Evolutionary conservation across 441 rosid genomes (phyloP).

Genomic region (Bruguiera hainesii): DNA sequence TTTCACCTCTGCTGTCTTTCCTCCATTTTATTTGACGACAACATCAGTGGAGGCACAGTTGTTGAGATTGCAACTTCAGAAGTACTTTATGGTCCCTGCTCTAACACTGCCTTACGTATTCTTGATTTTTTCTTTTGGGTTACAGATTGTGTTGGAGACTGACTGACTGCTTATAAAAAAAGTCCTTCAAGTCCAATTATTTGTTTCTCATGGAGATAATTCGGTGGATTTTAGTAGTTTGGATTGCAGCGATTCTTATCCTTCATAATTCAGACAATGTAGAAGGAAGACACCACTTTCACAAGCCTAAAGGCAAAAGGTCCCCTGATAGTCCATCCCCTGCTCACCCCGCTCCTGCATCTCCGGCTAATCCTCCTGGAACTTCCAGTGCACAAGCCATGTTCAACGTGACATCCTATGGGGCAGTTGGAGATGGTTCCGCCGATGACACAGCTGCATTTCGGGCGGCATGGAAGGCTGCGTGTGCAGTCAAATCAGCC

Average conservation of each 20-base stretch:
- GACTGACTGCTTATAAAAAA: neutral
- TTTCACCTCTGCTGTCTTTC: constrained; percentile 6
- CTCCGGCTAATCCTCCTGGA: constrained; percentile 33
- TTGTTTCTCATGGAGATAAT: constrained; percentile 23
- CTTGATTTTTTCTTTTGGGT: neutral
- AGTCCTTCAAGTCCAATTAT: neutral
- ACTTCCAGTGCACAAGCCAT: constrained; percentile 28
- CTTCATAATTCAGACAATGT: constrained; percentile 40
- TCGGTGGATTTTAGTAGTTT: constrained; percentile 24
- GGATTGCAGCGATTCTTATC: constrained; percentile 16
- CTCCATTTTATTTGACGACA: constrained; percentile 10
- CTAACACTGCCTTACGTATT: constrained; percentile 4
- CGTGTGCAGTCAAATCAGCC: constrained; percentile 70
- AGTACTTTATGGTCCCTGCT: constrained; percentile 1
- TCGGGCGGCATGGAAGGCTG: constrained; percentile 78
- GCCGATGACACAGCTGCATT: constrained; percentile 81
- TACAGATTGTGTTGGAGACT: too few species aligned
- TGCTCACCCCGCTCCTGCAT: constrained; percentile 17
- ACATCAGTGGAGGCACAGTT: neutral
- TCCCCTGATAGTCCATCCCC: constrained; percentile 33
- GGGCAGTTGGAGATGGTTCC: constrained; percentile 82
- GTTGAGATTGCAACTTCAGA: neutral
- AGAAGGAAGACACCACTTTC: constrained; percentile 62
- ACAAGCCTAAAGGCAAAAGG: constrained; percentile 42
- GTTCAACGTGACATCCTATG: constrained; percentile 67